A percentile compares a stretch with the other conserved stretches of the same genome.
phyloP scores from a whole-genome alignment of 1,139 yeast genomes.

The Ogataea hybrid region DNA sequence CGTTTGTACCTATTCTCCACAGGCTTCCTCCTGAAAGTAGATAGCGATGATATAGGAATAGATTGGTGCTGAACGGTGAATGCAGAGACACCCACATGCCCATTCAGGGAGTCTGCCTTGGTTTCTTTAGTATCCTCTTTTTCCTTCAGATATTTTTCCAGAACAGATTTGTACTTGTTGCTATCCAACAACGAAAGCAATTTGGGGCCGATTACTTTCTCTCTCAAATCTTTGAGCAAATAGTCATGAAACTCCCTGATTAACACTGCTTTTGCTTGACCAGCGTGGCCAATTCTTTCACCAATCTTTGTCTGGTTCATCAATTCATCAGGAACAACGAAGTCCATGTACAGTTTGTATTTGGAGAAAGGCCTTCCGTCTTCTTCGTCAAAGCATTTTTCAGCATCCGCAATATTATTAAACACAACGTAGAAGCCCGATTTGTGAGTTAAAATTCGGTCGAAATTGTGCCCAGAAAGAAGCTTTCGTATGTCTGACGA shows the following conservation, averaged over 20 bases:
- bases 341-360: constrained; percentile 55
- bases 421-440: constrained; percentile 74
- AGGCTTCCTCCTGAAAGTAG: constrained; percentile 19
- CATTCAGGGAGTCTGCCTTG: not conserved
- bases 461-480: constrained; percentile 59
- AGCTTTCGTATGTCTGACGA: constrained; percentile 54
- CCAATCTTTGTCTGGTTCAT: constrained; percentile 28
- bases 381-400: constrained; percentile 61
- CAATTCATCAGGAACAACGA: constrained; percentile 34
- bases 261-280: constrained; percentile 59
- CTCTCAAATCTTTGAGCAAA: constrained; percentile 70
- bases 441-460: constrained; percentile 58
- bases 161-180: constrained; percentile 53
- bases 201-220: constrained; percentile 69
- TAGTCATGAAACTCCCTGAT: constrained; percentile 63
- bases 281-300: constrained; percentile 35
- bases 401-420: constrained; percentile 61
- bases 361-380: constrained; percentile 57
- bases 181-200: constrained; percentile 63
- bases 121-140: constrained; percentile 17
- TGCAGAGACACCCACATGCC: constrained; percentile 16
- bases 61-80: constrained; percentile 22
- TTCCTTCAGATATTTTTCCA: constrained; percentile 41
- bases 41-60: constrained; percentile 17
- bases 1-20: constrained; percentile 9